These are phyloP conservation scores for Penicillium argentinense DNA, from an alignment of 495 filamentous ascomycete genomes.

Conservation along the genomic window DNA sequence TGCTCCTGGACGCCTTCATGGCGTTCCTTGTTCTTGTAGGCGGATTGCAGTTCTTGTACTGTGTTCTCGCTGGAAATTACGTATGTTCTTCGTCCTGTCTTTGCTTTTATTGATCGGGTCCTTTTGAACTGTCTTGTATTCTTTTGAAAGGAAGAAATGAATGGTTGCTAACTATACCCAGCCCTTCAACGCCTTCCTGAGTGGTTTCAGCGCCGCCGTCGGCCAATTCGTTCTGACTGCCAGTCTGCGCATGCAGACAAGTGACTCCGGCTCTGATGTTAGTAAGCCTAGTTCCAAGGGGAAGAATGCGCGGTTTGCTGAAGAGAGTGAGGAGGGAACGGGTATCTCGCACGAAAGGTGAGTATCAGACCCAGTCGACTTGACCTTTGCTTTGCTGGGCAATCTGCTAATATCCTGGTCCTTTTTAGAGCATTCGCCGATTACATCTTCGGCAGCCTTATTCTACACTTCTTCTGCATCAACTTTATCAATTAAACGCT, in stretches of 20 bases:
- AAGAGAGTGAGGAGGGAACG: slow-evolving; percentile 28
- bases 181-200: slow-evolving; percentile 98
- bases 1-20: slow-evolving; percentile 92
- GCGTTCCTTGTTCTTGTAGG: slow-evolving; percentile 83
- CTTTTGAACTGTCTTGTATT: too few species aligned
- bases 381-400: background rate
- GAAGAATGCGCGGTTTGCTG: slow-evolving; percentile 32
- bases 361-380: slow-evolving; percentile 10
- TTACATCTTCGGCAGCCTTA: slow-evolving; percentile 89
- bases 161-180: slow-evolving; percentile 35
- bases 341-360: slow-evolving; percentile 51
- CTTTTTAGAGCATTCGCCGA: slow-evolving; percentile 85
- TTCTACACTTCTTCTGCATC: slow-evolving; percentile 98
- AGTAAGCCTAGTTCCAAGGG: slow-evolving; percentile 33
- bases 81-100: slow-evolving; percentile 66
- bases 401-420: background rate
- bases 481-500: slow-evolving; percentile 91
- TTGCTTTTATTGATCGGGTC: too few species aligned
- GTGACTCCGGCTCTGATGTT: slow-evolving; percentile 14
- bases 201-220: slow-evolving; percentile 91
- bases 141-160: background rate
- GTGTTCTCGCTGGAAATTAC: slow-evolving; percentile 89
- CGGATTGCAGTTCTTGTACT: slow-evolving; percentile 90
- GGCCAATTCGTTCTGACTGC: slow-evolving; percentile 97
- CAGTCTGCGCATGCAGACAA: slow-evolving; percentile 88